Evolutionary conservation across 2,329 filamentous ascomycete genomes (phyloP).

Genomic region (Pseudogymnoascus sp.): DNA sequence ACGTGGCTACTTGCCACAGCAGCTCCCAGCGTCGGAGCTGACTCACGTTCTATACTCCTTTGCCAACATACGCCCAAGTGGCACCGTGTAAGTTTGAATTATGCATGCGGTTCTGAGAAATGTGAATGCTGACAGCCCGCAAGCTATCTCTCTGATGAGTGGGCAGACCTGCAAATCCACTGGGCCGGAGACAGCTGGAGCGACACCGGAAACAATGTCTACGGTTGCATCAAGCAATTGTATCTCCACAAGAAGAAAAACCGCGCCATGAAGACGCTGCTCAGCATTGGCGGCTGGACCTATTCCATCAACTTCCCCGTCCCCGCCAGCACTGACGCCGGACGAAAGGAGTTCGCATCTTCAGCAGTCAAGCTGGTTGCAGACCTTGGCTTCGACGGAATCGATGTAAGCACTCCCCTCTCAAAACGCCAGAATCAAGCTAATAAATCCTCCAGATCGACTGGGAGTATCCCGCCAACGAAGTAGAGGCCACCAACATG

Average conservation of each 20-base stretch:
- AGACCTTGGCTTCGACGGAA: slow-evolving; percentile 57
- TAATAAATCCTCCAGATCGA: slow-evolving; percentile 13
- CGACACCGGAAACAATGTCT: slow-evolving; percentile 60
- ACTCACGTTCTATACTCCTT: slow-evolving; percentile 78
- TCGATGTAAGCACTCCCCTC: slow-evolving; percentile 28
- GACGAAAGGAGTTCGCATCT: slow-evolving; percentile 59
- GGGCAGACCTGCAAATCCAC: slow-evolving; percentile 64
- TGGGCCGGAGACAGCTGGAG: slow-evolving; percentile 63
- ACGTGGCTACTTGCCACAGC: slow-evolving; percentile 61
- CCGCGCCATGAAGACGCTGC: slow-evolving; percentile 66
- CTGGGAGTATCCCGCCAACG: slow-evolving; percentile 22
- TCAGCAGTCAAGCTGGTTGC: slow-evolving; percentile 62
- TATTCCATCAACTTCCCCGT: slow-evolving; percentile 69
- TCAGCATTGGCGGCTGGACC: slow-evolving; percentile 78
- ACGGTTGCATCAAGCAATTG: slow-evolving; percentile 72
- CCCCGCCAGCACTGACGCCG: slow-evolving; percentile 54
- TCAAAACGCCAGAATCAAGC: slow-evolving; percentile 3
- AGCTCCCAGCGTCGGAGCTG: slow-evolving; percentile 60
- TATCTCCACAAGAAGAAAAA: slow-evolving; percentile 67
- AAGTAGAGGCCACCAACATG: slow-evolving; percentile 24
- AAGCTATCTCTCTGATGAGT: slow-evolving; percentile 58
- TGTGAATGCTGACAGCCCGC: slow-evolving; percentile 13
- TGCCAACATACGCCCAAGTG: slow-evolving; percentile 62
- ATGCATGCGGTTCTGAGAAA: slow-evolving; percentile 43
- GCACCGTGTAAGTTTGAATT: slow-evolving; percentile 53